Percentiles rank a stretch among this genome's conserved stretches.
Evolutionary conservation across 2,329 filamentous ascomycete genomes (phyloP).

Genomic region (Tympanopsis confertula): DNA sequence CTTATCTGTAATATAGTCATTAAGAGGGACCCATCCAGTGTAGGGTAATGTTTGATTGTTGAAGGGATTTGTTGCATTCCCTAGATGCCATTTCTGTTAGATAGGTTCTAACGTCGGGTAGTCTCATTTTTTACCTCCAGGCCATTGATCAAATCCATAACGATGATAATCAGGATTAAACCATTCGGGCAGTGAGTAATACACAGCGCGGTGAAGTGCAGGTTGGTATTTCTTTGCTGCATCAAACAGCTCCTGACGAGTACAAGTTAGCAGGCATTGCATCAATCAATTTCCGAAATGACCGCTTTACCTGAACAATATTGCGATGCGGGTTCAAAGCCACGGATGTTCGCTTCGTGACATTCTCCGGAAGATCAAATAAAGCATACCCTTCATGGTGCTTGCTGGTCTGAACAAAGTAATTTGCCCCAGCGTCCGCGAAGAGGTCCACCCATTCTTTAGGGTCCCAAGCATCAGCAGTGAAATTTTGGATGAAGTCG

Average conservation of each 20-base stretch:
- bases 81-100: neutral
- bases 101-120: neutral
- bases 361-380: constrained; percentile 25
- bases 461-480: constrained; percentile 32
- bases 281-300: neutral
- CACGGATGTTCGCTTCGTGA: constrained; percentile 26
- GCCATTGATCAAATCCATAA: constrained; percentile 25
- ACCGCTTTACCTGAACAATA: constrained; percentile 16
- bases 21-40: constrained; percentile 26
- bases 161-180: constrained; percentile 27
- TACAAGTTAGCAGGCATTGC: neutral
- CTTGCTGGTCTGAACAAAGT: constrained; percentile 30
- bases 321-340: constrained; percentile 24
- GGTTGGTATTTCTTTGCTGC: constrained; percentile 28
- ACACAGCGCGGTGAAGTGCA: constrained; percentile 26
- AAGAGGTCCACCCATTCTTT: constrained; percentile 42
- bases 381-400: constrained; percentile 33
- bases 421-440: constrained; percentile 34
- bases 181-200: constrained; percentile 32
- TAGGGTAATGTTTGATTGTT: constrained; percentile 27
- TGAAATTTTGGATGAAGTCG: constrained; percentile 41
- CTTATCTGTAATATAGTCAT: constrained; percentile 25
- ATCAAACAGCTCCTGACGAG: constrained; percentile 22
- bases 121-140: constrained; percentile 17
- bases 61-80: constrained; percentile 26